phyloP scores from a whole-genome alignment of 805 yeast species.

The Jamesozyma hellenica region DNA sequence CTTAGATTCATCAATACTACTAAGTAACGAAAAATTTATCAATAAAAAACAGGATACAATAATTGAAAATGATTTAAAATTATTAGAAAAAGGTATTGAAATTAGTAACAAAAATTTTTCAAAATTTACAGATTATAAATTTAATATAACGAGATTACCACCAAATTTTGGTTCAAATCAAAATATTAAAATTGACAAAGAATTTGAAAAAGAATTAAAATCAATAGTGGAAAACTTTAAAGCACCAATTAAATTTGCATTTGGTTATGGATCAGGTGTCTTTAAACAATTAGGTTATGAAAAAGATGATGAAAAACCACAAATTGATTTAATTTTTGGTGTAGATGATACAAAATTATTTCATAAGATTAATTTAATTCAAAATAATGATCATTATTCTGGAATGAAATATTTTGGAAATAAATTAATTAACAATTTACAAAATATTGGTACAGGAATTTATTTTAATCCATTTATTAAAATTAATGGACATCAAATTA shows the following conservation, averaged over 20 bases:
- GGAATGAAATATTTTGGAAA: slow-evolving; percentile 51
- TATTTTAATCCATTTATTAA: slow-evolving; percentile 87
- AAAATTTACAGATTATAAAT: slow-evolving; percentile 20
- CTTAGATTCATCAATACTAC: no score
- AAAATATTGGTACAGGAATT: slow-evolving; percentile 75
- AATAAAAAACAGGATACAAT: no score
- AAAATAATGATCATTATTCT: slow-evolving; percentile 72
- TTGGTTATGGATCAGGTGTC: slow-evolving; percentile 94
- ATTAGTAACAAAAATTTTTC: slow-evolving; percentile 19
- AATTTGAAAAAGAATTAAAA: slow-evolving; percentile 36
- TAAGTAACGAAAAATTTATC: no score
- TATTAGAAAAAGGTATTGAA: slow-evolving; percentile 21
- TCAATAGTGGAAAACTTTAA: slow-evolving; percentile 47
- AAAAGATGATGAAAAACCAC: slow-evolving; percentile 36
- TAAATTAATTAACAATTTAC: slow-evolving; percentile 44
- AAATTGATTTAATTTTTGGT: slow-evolving; percentile 76
- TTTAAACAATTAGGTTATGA: slow-evolving; percentile 60
- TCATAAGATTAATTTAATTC: slow-evolving; percentile 63
- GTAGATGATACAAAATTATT: slow-evolving; percentile 67
- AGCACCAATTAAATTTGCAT: slow-evolving; percentile 67
- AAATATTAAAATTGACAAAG: slow-evolving; percentile 36
- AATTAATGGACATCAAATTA: slow-evolving; percentile 50
- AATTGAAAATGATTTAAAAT: slow-evolving; percentile 5
- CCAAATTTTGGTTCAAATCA: slow-evolving; percentile 53
- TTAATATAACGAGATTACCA: slow-evolving; percentile 38